phyloP scores from a whole-genome alignment of 805 yeast species.

The Lipomyces lipofer region DNA sequence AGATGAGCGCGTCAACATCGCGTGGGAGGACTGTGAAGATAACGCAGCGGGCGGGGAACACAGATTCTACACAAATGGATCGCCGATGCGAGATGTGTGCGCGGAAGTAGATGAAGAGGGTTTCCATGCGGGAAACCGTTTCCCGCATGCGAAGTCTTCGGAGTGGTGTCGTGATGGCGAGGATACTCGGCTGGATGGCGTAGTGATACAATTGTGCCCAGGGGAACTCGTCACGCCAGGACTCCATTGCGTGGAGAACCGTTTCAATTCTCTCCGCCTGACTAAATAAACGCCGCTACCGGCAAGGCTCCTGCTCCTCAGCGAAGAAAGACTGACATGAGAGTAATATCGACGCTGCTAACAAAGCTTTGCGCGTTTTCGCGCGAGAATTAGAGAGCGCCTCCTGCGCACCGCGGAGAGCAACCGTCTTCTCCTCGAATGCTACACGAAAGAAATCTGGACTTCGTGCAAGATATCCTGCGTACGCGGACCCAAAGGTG shows the following conservation, averaged over 20 bases:
- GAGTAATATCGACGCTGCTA: conserved; percentile 14
- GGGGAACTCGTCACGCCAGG: conserved; percentile 23
- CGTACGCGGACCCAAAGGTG: conserved; percentile 23
- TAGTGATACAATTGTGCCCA: conserved; percentile 11
- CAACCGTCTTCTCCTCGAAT: conserved; percentile 16
- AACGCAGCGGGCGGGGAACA: too few species aligned
- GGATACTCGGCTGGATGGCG: conserved; percentile 1
- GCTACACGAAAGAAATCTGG: conserved; percentile 17
- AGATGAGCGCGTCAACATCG: too few species aligned
- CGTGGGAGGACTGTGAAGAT: too few species aligned
- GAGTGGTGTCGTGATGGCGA: too few species aligned
- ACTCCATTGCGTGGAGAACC: conserved; percentile 17
- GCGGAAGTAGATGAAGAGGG: too few species aligned
- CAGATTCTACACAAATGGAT: too few species aligned
- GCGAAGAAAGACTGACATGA: conserved; percentile 23
- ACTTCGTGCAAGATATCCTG: conserved; percentile 2
- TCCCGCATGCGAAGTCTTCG: too few species aligned
- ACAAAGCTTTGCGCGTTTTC: conserved; percentile 11
- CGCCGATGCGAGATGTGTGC: too few species aligned
- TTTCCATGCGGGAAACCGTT: too few species aligned
- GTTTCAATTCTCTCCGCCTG: conserved; percentile 12
- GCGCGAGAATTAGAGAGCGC: conserved; percentile 18
- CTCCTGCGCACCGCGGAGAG: conserved; percentile 20
- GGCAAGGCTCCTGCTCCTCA: conserved; percentile 22
- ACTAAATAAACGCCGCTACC: conserved; percentile 12